These are phyloP conservation scores for Otatea glauca DNA, from an alignment of 176 grass and related monocot species.

Conservation along the genomic window DNA sequence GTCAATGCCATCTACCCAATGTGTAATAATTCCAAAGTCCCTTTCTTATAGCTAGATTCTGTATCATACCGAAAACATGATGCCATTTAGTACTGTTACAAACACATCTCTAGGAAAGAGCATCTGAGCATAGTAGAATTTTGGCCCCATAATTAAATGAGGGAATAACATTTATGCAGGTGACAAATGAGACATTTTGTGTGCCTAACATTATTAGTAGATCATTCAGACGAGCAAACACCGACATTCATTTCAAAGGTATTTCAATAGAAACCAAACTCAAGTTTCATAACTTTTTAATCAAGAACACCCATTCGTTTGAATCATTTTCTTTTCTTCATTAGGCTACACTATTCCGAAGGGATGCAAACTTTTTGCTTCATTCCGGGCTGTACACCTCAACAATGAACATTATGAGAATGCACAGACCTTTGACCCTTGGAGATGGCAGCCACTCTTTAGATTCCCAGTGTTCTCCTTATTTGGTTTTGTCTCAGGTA, in stretches of 20 bases:
- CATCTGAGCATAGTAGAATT: not conserved
- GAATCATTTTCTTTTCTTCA: slow-evolving; percentile 24
- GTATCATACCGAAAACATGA: not conserved
- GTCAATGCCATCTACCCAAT: slow-evolving; percentile 98
- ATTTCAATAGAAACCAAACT: not conserved
- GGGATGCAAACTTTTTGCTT: slow-evolving; percentile 91
- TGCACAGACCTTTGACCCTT: slow-evolving; percentile 83
- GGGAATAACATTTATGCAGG: slow-evolving; percentile 49
- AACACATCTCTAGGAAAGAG: not conserved
- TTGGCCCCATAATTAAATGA: slow-evolving; percentile 11
- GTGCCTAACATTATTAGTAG: slow-evolving; percentile 92
- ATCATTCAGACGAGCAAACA: slow-evolving; percentile 83
- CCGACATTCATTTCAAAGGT: slow-evolving; percentile 92
- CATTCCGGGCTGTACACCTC: slow-evolving; percentile 91
- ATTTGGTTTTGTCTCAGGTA: not conserved
- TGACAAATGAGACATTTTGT: slow-evolving; percentile 91
- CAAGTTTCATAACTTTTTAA: not conserved
- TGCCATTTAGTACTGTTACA: not conserved
- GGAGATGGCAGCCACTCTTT: slow-evolving; percentile 78
- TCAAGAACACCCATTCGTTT: slow-evolving; percentile 4
- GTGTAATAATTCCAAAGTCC: slow-evolving; percentile 51
- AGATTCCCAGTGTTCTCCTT: not conserved
- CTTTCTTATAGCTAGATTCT: not conserved
- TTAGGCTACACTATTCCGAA: slow-evolving; percentile 90
- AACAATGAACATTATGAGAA: slow-evolving; percentile 73